phyloP scores from a whole-genome alignment of 2,329 filamentous ascomycete species.

The Parastagonospora nodorum region DNA sequence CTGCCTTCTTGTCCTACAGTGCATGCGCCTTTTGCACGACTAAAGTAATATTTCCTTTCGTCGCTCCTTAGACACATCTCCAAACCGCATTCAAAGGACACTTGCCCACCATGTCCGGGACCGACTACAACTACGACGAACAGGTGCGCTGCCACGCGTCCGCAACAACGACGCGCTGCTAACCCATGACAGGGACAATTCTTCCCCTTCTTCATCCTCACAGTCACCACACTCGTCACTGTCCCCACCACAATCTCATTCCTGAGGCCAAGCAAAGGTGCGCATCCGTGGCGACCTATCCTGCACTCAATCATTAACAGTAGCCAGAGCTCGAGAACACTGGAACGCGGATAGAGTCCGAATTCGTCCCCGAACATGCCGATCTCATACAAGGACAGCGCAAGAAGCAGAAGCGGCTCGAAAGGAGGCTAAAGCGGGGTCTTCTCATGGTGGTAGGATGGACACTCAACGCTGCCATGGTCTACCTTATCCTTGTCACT shows the following conservation, averaged over 20 bases:
- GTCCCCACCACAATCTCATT: constrained; percentile 88
- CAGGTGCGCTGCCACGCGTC: constrained; percentile 60
- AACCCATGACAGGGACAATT: constrained; percentile 74
- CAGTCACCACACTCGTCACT: constrained; percentile 83
- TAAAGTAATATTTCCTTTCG: constrained; percentile 17
- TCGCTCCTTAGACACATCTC: constrained; percentile 20
- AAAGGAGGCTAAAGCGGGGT: constrained; percentile 84
- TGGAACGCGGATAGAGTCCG: constrained; percentile 79
- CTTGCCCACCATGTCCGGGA: constrained; percentile 49
- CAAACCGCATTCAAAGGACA: constrained; percentile 21
- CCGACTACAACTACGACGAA: constrained; percentile 98
- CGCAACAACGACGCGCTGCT: constrained; percentile 6
- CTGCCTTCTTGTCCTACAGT: constrained; percentile 9
- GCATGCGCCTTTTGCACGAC: constrained; percentile 21
- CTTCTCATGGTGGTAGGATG: constrained; percentile 78
- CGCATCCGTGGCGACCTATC: constrained; percentile 21
- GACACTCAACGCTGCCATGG: constrained; percentile 84
- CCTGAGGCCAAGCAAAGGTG: constrained; percentile 75
- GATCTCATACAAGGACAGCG: constrained; percentile 83
- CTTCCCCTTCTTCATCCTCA: constrained; percentile 98
- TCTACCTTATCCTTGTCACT: constrained; percentile 85
- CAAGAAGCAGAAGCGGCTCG: constrained; percentile 84
- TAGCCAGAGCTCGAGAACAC: constrained; percentile 72
- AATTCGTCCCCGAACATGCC: constrained; percentile 80
- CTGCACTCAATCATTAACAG: constrained; percentile 15